Percentiles rank a stretch among this genome's conserved stretches.
These are phyloP conservation scores for Phaseolus lunatus DNA, from an alignment of 306 rosid genomes.

Conservation along the genomic window DNA sequence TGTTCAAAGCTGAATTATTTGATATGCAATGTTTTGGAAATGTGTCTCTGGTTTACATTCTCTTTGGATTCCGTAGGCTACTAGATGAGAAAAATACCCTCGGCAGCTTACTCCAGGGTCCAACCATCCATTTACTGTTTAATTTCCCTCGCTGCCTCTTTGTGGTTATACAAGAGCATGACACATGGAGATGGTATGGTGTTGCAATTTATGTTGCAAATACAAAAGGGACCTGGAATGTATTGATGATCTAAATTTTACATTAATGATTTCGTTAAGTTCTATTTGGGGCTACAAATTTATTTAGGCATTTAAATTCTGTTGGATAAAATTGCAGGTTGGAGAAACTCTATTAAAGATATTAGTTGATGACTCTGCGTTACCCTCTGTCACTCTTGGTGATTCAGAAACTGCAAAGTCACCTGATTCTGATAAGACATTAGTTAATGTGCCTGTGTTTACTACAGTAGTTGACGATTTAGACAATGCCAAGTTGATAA, in stretches of 20 bases:
- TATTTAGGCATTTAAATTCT: constrained; percentile 29
- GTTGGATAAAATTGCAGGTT: constrained; percentile 65
- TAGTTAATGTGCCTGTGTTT: constrained; percentile 51
- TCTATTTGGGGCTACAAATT: neutral
- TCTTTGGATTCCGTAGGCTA: neutral
- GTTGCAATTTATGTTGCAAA: neutral
- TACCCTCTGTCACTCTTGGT: constrained; percentile 39
- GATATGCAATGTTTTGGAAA: neutral
- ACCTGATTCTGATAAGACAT: constrained; percentile 54
- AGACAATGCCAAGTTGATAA: constrained; percentile 44
- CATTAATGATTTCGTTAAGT: constrained; percentile 26
- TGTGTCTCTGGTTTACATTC: constrained; percentile 1
- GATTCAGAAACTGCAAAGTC: constrained; percentile 53
- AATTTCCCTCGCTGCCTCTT: neutral
- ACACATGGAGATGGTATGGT: neutral
- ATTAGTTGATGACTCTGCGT: constrained; percentile 53
- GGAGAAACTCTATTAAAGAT: constrained; percentile 87
- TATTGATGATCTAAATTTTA: neutral
- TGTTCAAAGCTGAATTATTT: constrained; percentile 3
- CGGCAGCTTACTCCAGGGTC: neutral
- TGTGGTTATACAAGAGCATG: neutral
- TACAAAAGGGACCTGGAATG: neutral
- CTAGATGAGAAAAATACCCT: constrained; percentile 16
- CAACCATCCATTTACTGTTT: neutral
- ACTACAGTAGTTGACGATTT: constrained; percentile 37